phyloP scores from a whole-genome alignment of 305 asterid genomes.

The Fraxinus velutina region DNA sequence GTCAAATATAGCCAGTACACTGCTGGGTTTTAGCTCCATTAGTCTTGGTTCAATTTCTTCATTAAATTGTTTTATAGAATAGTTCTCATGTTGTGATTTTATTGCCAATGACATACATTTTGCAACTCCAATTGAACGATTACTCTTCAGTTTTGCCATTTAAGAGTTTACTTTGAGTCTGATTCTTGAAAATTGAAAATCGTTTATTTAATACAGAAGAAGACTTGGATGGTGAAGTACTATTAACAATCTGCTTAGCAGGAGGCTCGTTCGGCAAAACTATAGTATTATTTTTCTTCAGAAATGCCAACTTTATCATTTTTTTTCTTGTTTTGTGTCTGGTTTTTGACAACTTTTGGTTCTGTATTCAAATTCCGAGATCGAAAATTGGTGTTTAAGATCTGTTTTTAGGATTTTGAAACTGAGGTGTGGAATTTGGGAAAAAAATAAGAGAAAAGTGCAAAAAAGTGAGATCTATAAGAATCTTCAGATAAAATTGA shows the following conservation, averaged over 20 bases:
- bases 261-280: constrained; percentile 22
- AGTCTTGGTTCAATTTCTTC: too few species aligned
- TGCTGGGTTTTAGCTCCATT: too few species aligned
- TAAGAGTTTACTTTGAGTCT: constrained; percentile 9
- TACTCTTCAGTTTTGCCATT: constrained; percentile 38
- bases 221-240: constrained; percentile 19
- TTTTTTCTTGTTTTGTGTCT: neutral
- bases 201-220: constrained; percentile 26
- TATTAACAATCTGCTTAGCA: constrained; percentile 18
- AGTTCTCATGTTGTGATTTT: too few species aligned
- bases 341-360: neutral
- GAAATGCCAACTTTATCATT: neutral
- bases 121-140: constrained; percentile 28
- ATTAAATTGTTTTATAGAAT: too few species aligned
- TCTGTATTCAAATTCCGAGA: constrained; percentile 6
- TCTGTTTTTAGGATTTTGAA: constrained; percentile 37
- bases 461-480: constrained; percentile 57
- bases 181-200: constrained; percentile 25
- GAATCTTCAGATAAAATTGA: constrained; percentile 30
- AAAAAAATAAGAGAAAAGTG: constrained; percentile 49
- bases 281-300: neutral
- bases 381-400: constrained; percentile 23
- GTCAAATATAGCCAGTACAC: too few species aligned
- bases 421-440: constrained; percentile 37
- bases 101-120: neutral